These are phyloP conservation scores for Dryadomyces sulphureus DNA, from an alignment of 2,329 filamentous ascomycete genomes.

Conservation along the genomic window DNA sequence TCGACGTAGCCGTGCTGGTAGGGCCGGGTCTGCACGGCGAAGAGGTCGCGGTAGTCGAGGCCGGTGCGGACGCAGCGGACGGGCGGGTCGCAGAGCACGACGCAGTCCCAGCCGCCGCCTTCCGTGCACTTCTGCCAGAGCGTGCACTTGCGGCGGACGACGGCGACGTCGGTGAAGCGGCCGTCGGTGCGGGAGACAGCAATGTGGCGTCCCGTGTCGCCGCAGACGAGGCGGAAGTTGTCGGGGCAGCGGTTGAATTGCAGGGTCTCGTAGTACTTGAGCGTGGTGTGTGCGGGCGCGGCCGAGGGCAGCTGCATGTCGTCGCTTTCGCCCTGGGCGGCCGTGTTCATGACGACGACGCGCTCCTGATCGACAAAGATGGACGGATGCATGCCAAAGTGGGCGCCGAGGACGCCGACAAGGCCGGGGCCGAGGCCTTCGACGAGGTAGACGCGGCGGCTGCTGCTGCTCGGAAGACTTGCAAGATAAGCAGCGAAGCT, in stretches of 20 bases:
- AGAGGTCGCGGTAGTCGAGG: conserved; percentile 7
- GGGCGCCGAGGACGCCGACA: conserved; percentile 10
- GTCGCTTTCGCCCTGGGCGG: conserved; percentile 12
- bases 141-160: conserved; percentile 12
- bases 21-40: conserved; percentile 9
- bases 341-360: conserved; percentile 13
- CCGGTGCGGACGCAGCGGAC: conserved; percentile 11
- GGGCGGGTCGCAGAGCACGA: conserved; percentile 13
- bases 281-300: conserved; percentile 7
- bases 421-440: conserved; percentile 13
- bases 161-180: conserved; percentile 11
- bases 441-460: conserved; percentile 11
- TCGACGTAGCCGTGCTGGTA: conserved; percentile 15
- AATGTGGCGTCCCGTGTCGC: conserved; percentile 13
- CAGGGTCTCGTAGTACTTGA: conserved; percentile 14
- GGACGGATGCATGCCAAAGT: conserved; percentile 13
- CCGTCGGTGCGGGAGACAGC: conserved; percentile 11
- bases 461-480: not conserved
- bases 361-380: conserved; percentile 15
- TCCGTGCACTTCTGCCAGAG: conserved; percentile 10
- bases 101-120: conserved; percentile 12
- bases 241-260: conserved; percentile 10
- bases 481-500: not conserved
- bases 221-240: conserved; percentile 13
- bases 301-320: conserved; percentile 7